Evolutionary conservation across 2,329 filamentous ascomycete genomes (phyloP).

Genomic region (Cladosporium sp.): DNA sequence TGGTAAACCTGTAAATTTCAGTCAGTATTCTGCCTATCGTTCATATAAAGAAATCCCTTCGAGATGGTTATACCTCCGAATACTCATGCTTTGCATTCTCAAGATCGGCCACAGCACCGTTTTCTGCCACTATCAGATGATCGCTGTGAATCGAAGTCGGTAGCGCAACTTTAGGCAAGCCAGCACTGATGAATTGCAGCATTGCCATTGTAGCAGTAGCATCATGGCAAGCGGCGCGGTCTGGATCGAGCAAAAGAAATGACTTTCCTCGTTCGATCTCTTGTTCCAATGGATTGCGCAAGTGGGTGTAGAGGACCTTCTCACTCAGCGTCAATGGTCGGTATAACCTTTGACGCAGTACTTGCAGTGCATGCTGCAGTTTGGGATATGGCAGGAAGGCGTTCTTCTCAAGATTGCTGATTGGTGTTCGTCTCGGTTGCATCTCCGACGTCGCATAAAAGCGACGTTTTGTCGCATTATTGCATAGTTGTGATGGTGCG

Average conservation of each 20-base stretch:
- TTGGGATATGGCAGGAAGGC: constrained; percentile 99
- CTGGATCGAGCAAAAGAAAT: constrained; percentile 93
- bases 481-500: too few relatives aligned
- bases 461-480: too few relatives aligned
- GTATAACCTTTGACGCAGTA: constrained; percentile 85
- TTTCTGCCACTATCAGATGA: constrained; percentile 96
- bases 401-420: constrained; percentile 92
- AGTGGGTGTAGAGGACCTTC: constrained; percentile 98
- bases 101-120: constrained; percentile 90
- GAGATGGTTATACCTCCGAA: not conserved
- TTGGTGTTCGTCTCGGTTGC: constrained; percentile 33
- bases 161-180: constrained; percentile 90
- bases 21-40: constrained; percentile 45
- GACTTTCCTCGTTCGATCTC: constrained; percentile 94
- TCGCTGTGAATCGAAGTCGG: constrained; percentile 97
- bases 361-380: constrained; percentile 93
- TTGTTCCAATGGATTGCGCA: constrained; percentile 93
- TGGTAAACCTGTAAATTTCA: constrained; percentile 99
- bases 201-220: constrained; percentile 99
- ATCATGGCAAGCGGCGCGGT: constrained; percentile 98
- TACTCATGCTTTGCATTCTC: constrained; percentile 60
- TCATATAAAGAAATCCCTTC: too few relatives aligned
- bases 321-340: constrained; percentile 90
- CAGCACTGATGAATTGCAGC: constrained; percentile 98
- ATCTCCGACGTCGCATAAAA: not conserved